Evolutionary conservation across 208 protist species (phyloP), one percentile per base, ranked within the genome.

Genomic region (Leishmania guyanensis): DNA sequence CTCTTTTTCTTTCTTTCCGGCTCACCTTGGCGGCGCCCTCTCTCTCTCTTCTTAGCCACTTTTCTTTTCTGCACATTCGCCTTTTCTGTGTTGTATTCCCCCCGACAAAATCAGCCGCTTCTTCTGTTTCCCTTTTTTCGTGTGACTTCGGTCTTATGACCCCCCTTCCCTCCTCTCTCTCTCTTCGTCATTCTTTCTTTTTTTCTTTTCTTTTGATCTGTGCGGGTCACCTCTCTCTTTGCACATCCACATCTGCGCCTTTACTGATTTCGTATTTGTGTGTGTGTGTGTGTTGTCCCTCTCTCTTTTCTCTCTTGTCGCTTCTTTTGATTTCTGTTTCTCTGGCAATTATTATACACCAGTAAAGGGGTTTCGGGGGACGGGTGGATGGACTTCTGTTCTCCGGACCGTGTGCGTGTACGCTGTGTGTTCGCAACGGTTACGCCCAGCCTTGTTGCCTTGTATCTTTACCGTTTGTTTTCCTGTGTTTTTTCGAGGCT

Each of bases 241-340:
- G 62, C 62, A 39, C 17, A 43, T 29, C 12, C 29, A 20, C 29
- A 68, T 14, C 16, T 68, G 68, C 29, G 68, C 68, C 4, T 39
- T 72, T 72, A 8, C 50, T 12, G 20, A 1, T 43, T 84, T 46
- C 43, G 48, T 36, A 75, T 84, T 20, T 80, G 60, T 71, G 66
- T 71, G 26, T 74, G 50, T 39, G 12, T 79, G n/a, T 39, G 14
- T 76, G 22, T 50, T 17, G 16, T 6, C 50, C 36, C 39, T 33
- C n/a, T 80, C 12, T 51, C 54, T 70, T 53, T 82, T 33, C 66
- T 75, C 70, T 29, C 48, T 17, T 82, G 58, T 48, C 33, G 56
- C 56, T 84, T 80, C 60, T 72, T 12, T 60, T 75, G 29, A 26
- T 54, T 64, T n/a, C 8, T 74, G 29, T 73, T 69, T 60, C 17